These are phyloP conservation scores for Myxozyma geophila DNA, from an alignment of 805 yeast genomes.

Conservation along the genomic window DNA sequence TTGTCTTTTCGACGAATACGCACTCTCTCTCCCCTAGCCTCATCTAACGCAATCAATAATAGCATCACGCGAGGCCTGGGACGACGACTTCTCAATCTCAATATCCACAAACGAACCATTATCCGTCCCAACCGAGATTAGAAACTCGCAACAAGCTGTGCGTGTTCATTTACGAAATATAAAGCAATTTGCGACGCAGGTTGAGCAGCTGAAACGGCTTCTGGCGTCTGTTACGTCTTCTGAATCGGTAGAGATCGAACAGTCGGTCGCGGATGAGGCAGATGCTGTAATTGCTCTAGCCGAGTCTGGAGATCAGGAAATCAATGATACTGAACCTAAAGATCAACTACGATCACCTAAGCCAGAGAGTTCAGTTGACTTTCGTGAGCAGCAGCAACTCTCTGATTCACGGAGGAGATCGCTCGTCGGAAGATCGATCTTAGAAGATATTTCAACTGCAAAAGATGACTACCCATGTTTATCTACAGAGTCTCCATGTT, in stretches of 20 bases:
- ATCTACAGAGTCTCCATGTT: neutral
- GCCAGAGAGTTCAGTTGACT: neutral
- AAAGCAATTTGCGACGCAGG: slow-evolving; percentile 25
- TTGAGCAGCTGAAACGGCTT: slow-evolving; percentile 9
- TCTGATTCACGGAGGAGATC: slow-evolving; percentile 1
- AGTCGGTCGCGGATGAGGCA: slow-evolving; percentile 26
- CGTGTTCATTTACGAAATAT: slow-evolving; percentile 23
- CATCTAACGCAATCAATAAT: neutral
- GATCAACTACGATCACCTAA: no score
- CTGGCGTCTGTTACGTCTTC: neutral
- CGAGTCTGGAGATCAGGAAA: slow-evolving; percentile 17
- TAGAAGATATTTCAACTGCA: slow-evolving; percentile 10
- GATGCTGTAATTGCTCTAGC: slow-evolving; percentile 30
- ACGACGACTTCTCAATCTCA: slow-evolving; percentile 31
- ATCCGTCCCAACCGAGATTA: slow-evolving; percentile 22
- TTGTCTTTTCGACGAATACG: no score
- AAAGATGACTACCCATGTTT: neutral
- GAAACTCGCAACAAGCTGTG: slow-evolving; percentile 18
- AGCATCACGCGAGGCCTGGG: slow-evolving; percentile 30
- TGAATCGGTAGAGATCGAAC: slow-evolving; percentile 6
- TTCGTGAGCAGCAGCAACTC: neutral
- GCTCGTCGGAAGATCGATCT: slow-evolving; percentile 4
- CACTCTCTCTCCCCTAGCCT: no score
- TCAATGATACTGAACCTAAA: neutral
- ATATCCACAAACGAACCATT: neutral